A percentile compares a stretch with the other conserved stretches of the same genome.
phyloP scores from a whole-genome alignment of 805 yeast species.

The Grigorovia humatica region DNA sequence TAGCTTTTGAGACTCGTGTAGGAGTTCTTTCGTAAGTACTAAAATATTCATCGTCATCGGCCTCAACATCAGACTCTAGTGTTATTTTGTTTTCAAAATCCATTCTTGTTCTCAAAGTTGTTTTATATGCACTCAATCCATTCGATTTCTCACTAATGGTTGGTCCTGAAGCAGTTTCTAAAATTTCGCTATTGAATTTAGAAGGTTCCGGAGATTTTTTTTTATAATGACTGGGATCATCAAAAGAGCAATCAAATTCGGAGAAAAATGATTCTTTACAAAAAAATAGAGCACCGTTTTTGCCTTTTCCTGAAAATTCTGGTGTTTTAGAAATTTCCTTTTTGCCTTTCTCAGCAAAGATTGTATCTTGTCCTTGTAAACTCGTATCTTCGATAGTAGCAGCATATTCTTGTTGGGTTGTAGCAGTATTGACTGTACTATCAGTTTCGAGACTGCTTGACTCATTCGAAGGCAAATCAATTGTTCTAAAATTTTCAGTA shows the following conservation, averaged over 20 bases:
- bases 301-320: background rate
- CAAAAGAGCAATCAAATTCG: conserved; percentile 13
- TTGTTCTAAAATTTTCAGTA: no score
- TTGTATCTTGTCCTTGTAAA: background rate
- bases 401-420: conserved; percentile 14
- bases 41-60: conserved; percentile 3
- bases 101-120: conserved; percentile 10
- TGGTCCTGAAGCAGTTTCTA: no score
- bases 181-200: no score
- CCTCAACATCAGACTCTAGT: conserved; percentile 11
- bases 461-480: no score
- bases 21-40: background rate
- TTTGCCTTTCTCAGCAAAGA: no score
- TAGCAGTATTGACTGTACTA: conserved; percentile 1
- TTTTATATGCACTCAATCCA: conserved; percentile 15
- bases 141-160: background rate
- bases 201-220: no score
- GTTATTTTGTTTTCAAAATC: conserved; percentile 9
- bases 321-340: background rate
- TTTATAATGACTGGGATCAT: background rate
- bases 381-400: conserved; percentile 11
- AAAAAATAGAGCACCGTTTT: conserved; percentile 4
- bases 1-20: conserved; percentile 25
- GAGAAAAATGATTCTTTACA: conserved; percentile 16
- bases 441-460: no score